Evolutionary conservation across 768 basidiomycete genomes (phyloP), one percentile per base, ranked within the genome.

Genomic region (Mrakia gelida): DNA sequence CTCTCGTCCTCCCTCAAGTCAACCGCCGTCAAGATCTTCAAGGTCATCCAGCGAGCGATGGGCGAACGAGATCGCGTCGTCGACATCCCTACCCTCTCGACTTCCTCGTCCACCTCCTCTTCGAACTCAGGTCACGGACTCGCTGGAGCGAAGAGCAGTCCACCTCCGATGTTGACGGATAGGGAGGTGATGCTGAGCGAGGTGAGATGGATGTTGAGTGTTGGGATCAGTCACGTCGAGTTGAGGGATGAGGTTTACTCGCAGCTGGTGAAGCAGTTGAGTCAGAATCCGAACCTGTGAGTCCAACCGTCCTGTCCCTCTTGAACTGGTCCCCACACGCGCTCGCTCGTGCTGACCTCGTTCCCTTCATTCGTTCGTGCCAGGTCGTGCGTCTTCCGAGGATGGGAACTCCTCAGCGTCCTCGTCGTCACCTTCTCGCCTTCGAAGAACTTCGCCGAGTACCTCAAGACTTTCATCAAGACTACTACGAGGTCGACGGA

Each of bases 231-330:
- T 3, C 89, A 94, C 77, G 90, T 91, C 16, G 94, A 96, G 85
- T 86, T 97, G 81, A 86, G 95, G 79, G 95, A 98, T 84, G 95
- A 97, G 85, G 91, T 95, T 71, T 98, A 93, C 81, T 95, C 93
- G 82, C 95, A 97, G 81, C 80, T 93, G 34, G 91, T 95, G 89
- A 97, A 97, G 83, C 95, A 97, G 84, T 86, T 96, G 21, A 92
- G 89, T 1, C 88, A 88, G 62, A 97, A 97, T 83, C 90, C 93
- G 15, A 90, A 88, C 83, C 86, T 90, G 90, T 94, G 82, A 81
- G 92, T 88, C 3, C 6, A 8, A 38, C 3, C 34, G 45, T n/a
- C 52, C 79, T 56, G 41, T 63, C 16, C 6, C 34, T 65, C 32
- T 34, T 1, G 59, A 30, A 9, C 59, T 49, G 8, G 45, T 18